These are phyloP conservation scores for Fusarium mundagurra DNA, from an alignment of 2,329 filamentous ascomycete species.

Conservation along the genomic window DNA sequence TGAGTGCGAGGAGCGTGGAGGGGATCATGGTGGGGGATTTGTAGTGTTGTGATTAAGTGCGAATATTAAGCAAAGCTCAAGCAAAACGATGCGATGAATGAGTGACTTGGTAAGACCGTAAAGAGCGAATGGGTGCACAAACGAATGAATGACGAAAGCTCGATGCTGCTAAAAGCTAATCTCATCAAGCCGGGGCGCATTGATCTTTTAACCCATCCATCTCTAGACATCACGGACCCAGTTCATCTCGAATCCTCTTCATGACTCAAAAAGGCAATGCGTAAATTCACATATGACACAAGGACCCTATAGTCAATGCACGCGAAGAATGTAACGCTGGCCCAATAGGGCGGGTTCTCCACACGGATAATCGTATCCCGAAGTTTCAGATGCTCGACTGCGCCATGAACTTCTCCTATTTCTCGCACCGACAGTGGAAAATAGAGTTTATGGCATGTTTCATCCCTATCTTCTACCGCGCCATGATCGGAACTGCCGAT, in stretches of 20 bases:
- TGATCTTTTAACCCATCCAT: constrained; percentile 6
- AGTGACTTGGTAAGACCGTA: constrained; percentile 7
- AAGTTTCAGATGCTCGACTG: neutral
- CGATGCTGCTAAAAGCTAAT: neutral
- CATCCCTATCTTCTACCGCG: neutral
- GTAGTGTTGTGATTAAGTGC: neutral
- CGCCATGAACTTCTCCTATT: neutral
- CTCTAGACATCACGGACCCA: neutral
- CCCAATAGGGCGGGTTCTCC: neutral
- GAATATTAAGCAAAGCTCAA: neutral
- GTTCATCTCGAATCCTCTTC: neutral
- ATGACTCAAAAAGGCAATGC: constrained; percentile 5
- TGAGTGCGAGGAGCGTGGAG: constrained; percentile 17
- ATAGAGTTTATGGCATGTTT: constrained; percentile 21
- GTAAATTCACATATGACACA: neutral
- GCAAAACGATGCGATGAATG: neutral
- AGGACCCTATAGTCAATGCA: neutral
- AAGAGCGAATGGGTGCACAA: neutral
- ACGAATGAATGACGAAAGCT: neutral
- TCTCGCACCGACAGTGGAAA: neutral
- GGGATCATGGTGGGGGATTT: constrained; percentile 17
- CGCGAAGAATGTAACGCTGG: neutral
- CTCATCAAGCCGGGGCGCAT: neutral
- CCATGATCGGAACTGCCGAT: neutral
- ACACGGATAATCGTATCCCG: constrained; percentile 4